Evolutionary conservation across 495 filamentous ascomycete genomes (phyloP).

Genomic region (Darksidea phi): DNA sequence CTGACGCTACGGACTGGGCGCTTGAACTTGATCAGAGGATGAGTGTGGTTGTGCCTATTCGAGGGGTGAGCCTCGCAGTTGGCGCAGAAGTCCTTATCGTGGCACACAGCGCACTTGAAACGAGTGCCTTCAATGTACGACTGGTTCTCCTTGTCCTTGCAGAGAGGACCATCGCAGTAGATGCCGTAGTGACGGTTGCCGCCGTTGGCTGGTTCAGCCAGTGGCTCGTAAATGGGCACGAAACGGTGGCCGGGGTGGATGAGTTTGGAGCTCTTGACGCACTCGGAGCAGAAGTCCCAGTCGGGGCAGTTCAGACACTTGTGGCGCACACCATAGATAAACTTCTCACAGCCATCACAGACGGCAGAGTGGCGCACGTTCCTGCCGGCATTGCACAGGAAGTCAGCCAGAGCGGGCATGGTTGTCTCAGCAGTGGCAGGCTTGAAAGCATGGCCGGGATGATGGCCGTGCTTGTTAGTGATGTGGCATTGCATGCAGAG

Average conservation of each 20-base stretch:
- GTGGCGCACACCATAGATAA: constrained; percentile 85
- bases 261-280: constrained; percentile 61
- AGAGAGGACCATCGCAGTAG: constrained; percentile 94
- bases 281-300: constrained; percentile 92
- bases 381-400: constrained; percentile 76
- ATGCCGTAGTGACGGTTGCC: constrained; percentile 68
- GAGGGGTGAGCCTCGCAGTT: constrained; percentile 84
- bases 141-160: constrained; percentile 56
- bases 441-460: constrained; percentile 81
- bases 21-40: constrained; percentile 96
- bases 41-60: constrained; percentile 86
- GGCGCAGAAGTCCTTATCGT: constrained; percentile 94
- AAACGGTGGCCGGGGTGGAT: constrained; percentile 87
- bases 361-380: constrained; percentile 79
- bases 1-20: constrained; percentile 85
- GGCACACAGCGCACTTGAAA: constrained; percentile 97
- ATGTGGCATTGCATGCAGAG: constrained; percentile 82
- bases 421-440: constrained; percentile 57
- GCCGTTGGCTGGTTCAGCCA: constrained; percentile 54
- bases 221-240: constrained; percentile 78
- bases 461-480: constrained; percentile 79
- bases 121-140: constrained; percentile 79
- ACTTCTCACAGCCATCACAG: constrained; percentile 92
- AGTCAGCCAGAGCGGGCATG: constrained; percentile 55
- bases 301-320: constrained; percentile 98